Percentiles rank a stretch among this genome's conserved stretches.
Evolutionary conservation across 768 basidiomycete genomes (phyloP).

Genomic region (Holtermanniella nyarrowii): DNA sequence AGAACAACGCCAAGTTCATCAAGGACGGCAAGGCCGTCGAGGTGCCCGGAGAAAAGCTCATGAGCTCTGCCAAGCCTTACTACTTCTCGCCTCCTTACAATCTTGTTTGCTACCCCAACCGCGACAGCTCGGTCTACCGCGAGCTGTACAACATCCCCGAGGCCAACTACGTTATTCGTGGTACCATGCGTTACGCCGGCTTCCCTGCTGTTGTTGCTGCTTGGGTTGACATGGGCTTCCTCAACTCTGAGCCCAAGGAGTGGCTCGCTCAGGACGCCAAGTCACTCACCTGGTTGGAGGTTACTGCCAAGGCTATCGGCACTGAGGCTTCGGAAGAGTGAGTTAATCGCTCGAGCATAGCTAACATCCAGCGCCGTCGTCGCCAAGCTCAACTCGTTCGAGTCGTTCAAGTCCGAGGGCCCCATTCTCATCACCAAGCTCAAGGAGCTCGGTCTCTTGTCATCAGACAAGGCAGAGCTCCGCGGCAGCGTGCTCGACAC

Average conservation of each 20-base stretch:
- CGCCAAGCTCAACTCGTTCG: slow-evolving; percentile 57
- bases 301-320: slow-evolving; percentile 62
- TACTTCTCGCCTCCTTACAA: slow-evolving; percentile 91
- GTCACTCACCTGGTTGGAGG: slow-evolving; percentile 70
- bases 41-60: slow-evolving; percentile 70
- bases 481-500: slow-evolving; percentile 74
- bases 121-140: slow-evolving; percentile 80
- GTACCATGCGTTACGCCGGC: slow-evolving; percentile 76
- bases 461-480: slow-evolving; percentile 51
- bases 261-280: slow-evolving; percentile 54
- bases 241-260: slow-evolving; percentile 62
- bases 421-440: slow-evolving; percentile 76
- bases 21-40: slow-evolving; percentile 55
- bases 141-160: slow-evolving; percentile 90
- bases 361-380: slow-evolving; percentile 53
- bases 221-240: slow-evolving; percentile 77
- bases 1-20: slow-evolving; percentile 78
- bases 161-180: slow-evolving; percentile 81
- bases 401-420: slow-evolving; percentile 56
- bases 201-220: slow-evolving; percentile 91
- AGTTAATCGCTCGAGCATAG: slow-evolving; percentile 9
- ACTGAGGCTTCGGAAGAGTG: slow-evolving; percentile 65
- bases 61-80: slow-evolving; percentile 82
- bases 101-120: slow-evolving; percentile 94
- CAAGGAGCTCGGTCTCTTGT: slow-evolving; percentile 89